A percentile compares a stretch with the other conserved stretches of the same genome.
phyloP scores from a whole-genome alignment of 2,329 filamentous ascomycete species.

The Alternaria arbusti region DNA sequence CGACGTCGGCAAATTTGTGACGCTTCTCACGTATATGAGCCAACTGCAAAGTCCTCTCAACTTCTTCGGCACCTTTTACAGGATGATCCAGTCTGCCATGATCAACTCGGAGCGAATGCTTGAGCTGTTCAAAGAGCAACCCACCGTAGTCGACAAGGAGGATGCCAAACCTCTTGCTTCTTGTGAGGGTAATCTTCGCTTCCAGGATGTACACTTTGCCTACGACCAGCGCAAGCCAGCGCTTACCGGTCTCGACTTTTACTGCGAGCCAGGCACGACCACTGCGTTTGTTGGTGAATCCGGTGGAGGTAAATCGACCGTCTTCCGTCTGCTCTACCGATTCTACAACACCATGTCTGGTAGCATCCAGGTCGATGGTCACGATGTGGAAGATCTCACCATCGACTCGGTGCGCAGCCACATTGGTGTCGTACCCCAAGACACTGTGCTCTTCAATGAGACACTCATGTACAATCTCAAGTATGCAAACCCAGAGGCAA shows the following conservation, averaged over 20 bases:
- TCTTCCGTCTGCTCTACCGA: constrained; percentile 93
- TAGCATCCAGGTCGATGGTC: constrained; percentile 81
- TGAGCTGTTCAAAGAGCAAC: constrained; percentile 94
- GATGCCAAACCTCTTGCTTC: constrained; percentile 66
- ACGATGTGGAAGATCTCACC: constrained; percentile 82
- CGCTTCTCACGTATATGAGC: constrained; percentile 75
- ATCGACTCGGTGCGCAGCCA: constrained; percentile 91
- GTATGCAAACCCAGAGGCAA: constrained; percentile 82
- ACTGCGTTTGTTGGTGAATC: constrained; percentile 97
- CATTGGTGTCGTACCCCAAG: constrained; percentile 96
- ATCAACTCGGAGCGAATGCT: constrained; percentile 95
- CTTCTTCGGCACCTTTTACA: constrained; percentile 90
- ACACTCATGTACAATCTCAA: constrained; percentile 92
- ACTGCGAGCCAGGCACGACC: constrained; percentile 86
- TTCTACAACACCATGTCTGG: constrained; percentile 90
- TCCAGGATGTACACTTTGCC: constrained; percentile 87
- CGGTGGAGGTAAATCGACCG: constrained; percentile 93
- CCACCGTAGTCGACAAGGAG: constrained; percentile 82
- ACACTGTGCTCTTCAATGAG: constrained; percentile 95
- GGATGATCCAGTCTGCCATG: constrained; percentile 94
- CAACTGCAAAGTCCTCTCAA: constrained; percentile 74
- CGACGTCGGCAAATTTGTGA: constrained; percentile 71
- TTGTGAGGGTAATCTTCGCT: constrained; percentile 83
- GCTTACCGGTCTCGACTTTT: constrained; percentile 81
- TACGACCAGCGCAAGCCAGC: constrained; percentile 89